phyloP scores from a whole-genome alignment of 1,139 yeast genomes.

The Yamadazyma atlantica region DNA sequence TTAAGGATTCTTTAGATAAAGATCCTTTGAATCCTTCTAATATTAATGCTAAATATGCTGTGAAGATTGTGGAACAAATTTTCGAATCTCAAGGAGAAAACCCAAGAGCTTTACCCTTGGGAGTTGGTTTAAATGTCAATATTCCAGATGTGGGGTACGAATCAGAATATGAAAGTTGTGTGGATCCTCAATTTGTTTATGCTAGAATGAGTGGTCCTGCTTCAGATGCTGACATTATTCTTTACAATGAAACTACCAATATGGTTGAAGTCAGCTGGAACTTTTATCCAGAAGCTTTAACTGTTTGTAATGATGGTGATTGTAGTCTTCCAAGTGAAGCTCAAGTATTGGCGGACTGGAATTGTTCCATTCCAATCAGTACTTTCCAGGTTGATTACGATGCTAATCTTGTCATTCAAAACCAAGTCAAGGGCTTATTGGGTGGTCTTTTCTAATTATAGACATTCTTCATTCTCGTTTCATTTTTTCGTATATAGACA shows the following conservation, averaged over 20 bases:
- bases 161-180: constrained; percentile 24
- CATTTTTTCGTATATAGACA: not conserved
- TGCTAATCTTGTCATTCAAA: constrained; percentile 30
- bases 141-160: constrained; percentile 40
- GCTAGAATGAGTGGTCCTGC: constrained; percentile 39
- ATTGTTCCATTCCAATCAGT: constrained; percentile 37
- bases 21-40: constrained; percentile 35
- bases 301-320: constrained; percentile 33
- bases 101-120: constrained; percentile 35
- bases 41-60: constrained; percentile 33
- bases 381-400: constrained; percentile 44
- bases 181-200: constrained; percentile 32
- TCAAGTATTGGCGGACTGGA: constrained; percentile 19
- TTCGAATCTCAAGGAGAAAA: constrained; percentile 33
- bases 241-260: constrained; percentile 30
- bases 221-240: constrained; percentile 27
- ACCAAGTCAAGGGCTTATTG: constrained; percentile 13
- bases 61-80: constrained; percentile 31
- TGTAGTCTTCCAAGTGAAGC: constrained; percentile 39
- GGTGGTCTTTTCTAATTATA: constrained; percentile 2
- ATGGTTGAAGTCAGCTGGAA: constrained; percentile 18
- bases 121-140: constrained; percentile 44
- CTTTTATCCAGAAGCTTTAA: constrained; percentile 19
- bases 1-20: constrained; percentile 35
- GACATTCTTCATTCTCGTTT: not conserved